A percentile compares a stretch with the other conserved stretches of the same genome.
Conservation (phyloP, 2,329 filamentous ascomycete genomes). For the Penicillium sp. region DNA sequence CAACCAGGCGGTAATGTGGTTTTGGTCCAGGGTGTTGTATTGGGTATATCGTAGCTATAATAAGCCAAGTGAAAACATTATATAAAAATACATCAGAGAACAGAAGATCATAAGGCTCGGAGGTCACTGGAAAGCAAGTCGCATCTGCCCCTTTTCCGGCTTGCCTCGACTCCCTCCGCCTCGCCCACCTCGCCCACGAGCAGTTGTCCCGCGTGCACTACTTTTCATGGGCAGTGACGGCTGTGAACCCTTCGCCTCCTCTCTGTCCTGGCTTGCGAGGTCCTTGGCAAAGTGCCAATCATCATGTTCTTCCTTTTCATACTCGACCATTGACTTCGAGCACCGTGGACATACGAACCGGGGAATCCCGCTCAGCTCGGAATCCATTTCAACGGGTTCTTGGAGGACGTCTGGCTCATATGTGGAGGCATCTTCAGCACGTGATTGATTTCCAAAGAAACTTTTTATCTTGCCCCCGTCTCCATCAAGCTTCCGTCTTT, state of each 20-base stretch:
- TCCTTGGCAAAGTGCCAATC: conserved; percentile 96
- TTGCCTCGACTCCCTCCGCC: conserved; percentile 27
- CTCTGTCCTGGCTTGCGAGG: conserved; percentile 66
- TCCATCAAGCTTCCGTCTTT: conserved; percentile 49
- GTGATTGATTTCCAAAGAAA: conserved; percentile 53
- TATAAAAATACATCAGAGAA: neutral
- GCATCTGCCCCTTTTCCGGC: conserved; percentile 38
- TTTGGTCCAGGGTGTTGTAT: neutral
- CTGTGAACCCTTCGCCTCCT: conserved; percentile 24
- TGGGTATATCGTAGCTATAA: conserved; percentile 3
- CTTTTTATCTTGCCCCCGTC: conserved; percentile 55
- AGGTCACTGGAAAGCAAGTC: conserved; percentile 34
- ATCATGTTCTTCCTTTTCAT: conserved; percentile 69
- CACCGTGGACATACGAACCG: conserved; percentile 64
- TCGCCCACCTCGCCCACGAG: conserved; percentile 27
- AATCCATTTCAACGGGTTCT: neutral
- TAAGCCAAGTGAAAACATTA: neutral
- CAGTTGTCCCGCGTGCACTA: conserved; percentile 16
- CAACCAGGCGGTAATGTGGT: neutral
- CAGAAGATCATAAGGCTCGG: too few relatives aligned
- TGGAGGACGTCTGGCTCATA: neutral
- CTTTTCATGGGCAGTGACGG: conserved; percentile 10
- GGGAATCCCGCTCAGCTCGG: neutral
- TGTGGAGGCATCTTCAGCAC: neutral
- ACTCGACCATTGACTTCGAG: conserved; percentile 56